These are phyloP conservation scores for Cryptococcus sp. DNA, from an alignment of 1,284 basidiomycete species.

Conservation along the genomic window DNA sequence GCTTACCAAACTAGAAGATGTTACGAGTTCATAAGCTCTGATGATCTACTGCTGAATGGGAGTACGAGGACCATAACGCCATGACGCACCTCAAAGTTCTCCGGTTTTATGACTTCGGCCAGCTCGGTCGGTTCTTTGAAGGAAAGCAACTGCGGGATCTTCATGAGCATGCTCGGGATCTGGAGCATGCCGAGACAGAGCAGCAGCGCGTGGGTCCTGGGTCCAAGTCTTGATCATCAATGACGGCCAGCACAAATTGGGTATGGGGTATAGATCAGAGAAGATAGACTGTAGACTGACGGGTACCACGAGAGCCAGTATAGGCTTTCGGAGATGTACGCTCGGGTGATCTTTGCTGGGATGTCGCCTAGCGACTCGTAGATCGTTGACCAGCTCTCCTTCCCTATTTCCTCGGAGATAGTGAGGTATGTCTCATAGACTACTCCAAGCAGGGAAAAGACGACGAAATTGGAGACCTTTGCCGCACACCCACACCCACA, in stretches of 20 bases:
- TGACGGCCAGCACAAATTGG: not conserved
- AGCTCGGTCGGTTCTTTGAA: conserved; percentile 19
- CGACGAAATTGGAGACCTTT: conserved; percentile 39
- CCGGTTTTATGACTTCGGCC: conserved; percentile 22
- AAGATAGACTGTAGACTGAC: conserved; percentile 17
- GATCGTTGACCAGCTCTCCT: conserved; percentile 23
- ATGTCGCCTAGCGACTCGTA: conserved; percentile 29
- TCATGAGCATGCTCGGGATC: conserved; percentile 27
- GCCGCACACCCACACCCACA: no score
- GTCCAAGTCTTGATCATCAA: not conserved
- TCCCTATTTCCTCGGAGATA: conserved; percentile 27
- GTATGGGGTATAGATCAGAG: not conserved
- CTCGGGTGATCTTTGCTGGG: conserved; percentile 33
- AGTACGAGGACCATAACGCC: not conserved
- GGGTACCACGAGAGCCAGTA: conserved; percentile 48
- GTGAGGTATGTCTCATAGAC: conserved; percentile 35
- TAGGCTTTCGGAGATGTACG: conserved; percentile 41
- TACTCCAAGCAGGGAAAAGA: conserved; percentile 40
- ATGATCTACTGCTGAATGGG: not conserved
- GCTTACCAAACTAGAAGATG: conserved; percentile 14
- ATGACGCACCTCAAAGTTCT: conserved; percentile 30
- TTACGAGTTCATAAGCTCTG: not conserved
- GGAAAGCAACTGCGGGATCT: conserved; percentile 12
- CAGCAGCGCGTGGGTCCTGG: conserved; percentile 31
- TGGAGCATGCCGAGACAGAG: conserved; percentile 33